Percentiles rank a stretch among this genome's conserved stretches.
Conservation (phyloP, 176 grass and related monocot genomes). For the Aegilops sharonensis region DNA sequence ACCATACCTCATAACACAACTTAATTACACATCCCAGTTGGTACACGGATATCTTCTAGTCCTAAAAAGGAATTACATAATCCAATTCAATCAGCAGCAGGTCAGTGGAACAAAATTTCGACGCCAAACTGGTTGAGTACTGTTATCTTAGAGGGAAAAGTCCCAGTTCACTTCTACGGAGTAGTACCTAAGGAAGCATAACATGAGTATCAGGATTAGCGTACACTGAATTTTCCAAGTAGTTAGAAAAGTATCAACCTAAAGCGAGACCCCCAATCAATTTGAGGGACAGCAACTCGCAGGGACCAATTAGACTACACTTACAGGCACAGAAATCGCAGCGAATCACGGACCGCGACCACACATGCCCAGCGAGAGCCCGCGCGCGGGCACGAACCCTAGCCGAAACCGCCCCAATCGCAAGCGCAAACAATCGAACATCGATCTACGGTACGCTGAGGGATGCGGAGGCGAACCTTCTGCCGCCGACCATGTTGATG, state of each 20-base stretch:
- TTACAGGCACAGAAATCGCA: neutral
- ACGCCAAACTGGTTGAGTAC: neutral
- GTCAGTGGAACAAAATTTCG: neutral
- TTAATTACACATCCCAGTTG: neutral
- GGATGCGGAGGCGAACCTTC: conserved; percentile 31
- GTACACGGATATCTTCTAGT: neutral
- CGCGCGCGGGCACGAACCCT: conserved; percentile 1
- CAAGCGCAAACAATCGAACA: neutral
- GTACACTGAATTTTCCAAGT: neutral
- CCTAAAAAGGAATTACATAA: neutral
- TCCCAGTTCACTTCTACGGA: neutral
- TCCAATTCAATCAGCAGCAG: neutral
- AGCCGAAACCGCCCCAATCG: neutral
- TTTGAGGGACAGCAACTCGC: neutral
- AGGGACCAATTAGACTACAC: neutral
- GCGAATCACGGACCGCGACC: neutral
- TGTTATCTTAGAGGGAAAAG: neutral
- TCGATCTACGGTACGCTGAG: neutral
- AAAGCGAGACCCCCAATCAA: neutral
- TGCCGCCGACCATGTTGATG: conserved; percentile 39
- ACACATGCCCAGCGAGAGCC: neutral
- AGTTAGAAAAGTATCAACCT: neutral
- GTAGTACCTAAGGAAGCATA: neutral
- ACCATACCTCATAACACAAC: neutral
- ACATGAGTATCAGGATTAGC: neutral